phyloP scores from a whole-genome alignment of 2,329 filamentous ascomycete genomes.

The Microcyclosporella mali region DNA sequence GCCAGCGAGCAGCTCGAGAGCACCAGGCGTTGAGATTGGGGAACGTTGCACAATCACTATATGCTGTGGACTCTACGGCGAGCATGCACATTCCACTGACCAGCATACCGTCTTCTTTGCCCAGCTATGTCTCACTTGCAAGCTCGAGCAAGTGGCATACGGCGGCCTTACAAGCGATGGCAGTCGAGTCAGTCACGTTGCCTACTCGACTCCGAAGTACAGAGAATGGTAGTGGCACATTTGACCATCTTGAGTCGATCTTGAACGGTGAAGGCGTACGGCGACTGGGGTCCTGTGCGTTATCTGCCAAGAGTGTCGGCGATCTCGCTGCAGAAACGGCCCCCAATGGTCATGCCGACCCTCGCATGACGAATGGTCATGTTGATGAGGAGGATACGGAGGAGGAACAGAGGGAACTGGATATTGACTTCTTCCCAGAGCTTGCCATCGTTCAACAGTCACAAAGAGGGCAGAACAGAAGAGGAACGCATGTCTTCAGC shows the following conservation, averaged over 20 bases:
- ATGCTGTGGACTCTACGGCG: conserved; percentile 61
- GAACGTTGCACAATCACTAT: conserved; percentile 69
- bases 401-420: conserved; percentile 13
- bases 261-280: conserved; percentile 74
- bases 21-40: conserved; percentile 59
- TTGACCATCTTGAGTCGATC: conserved; percentile 59
- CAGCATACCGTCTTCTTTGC: conserved; percentile 52
- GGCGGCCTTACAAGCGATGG: conserved; percentile 67
- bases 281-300: conserved; percentile 66
- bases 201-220: conserved; percentile 61
- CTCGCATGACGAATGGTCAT: conserved; percentile 29
- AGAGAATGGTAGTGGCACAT: conserved; percentile 41
- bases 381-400: conserved; percentile 11
- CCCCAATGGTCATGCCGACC: conserved; percentile 26
- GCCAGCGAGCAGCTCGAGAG: conserved; percentile 43
- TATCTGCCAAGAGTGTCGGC: conserved; percentile 51
- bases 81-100: conserved; percentile 73
- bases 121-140: conserved; percentile 55
- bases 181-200: conserved; percentile 71
- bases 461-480: conserved; percentile 3
- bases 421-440: conserved; percentile 27
- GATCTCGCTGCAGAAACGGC: conserved; percentile 25
- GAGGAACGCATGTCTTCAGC: conserved; percentile 35
- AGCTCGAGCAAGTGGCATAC: conserved; percentile 67
- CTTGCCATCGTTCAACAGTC: conserved; percentile 12